Conservation (phyloP, 2,329 filamentous ascomycete genomes). For the Colletotrichum sp. region DNA sequence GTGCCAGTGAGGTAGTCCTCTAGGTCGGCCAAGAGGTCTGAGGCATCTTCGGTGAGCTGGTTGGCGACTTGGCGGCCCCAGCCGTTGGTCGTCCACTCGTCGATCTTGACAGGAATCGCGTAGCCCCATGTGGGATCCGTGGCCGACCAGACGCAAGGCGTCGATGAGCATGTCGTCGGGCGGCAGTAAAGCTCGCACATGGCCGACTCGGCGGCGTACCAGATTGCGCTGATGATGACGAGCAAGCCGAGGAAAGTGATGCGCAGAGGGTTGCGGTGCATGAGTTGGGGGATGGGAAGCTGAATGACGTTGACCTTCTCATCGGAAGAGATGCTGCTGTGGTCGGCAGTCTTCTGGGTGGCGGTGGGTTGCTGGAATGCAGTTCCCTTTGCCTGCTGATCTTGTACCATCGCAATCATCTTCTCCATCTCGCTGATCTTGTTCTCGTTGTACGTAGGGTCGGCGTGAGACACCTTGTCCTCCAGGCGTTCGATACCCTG, state of each 20-base stretch:
- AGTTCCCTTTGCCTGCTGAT: slow-evolving; percentile 13
- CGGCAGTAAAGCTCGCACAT: slow-evolving; percentile 62
- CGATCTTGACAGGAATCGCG: slow-evolving; percentile 65
- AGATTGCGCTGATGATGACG: slow-evolving; percentile 49
- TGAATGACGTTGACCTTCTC: slow-evolving; percentile 33
- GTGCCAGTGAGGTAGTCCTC: slow-evolving; percentile 50
- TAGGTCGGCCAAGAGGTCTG: slow-evolving; percentile 53
- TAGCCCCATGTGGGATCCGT: slow-evolving; percentile 66
- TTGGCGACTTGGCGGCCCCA: slow-evolving; percentile 45
- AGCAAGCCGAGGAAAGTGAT: slow-evolving; percentile 55
- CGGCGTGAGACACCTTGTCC: slow-evolving; percentile 50
- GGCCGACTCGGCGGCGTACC: slow-evolving; percentile 59
- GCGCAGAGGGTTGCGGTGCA: slow-evolving; percentile 46
- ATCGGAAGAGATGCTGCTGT: neutral
- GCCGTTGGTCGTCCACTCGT: slow-evolving; percentile 64
- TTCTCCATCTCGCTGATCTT: neutral
- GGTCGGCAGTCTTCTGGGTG: neutral
- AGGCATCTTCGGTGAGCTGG: slow-evolving; percentile 46
- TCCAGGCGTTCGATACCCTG: slow-evolving; percentile 65
- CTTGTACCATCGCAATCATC: neutral
- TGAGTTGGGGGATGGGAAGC: slow-evolving; percentile 48
- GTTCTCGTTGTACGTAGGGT: slow-evolving; percentile 27
- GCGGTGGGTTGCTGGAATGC: neutral
- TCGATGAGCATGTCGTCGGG: slow-evolving; percentile 52
- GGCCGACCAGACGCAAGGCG: slow-evolving; percentile 59